Evolutionary conservation across 2,329 filamentous ascomycete genomes (phyloP), one percentile per base, ranked within the genome.

Genomic region (Teratosphaeria pseudoeucalypti): DNA sequence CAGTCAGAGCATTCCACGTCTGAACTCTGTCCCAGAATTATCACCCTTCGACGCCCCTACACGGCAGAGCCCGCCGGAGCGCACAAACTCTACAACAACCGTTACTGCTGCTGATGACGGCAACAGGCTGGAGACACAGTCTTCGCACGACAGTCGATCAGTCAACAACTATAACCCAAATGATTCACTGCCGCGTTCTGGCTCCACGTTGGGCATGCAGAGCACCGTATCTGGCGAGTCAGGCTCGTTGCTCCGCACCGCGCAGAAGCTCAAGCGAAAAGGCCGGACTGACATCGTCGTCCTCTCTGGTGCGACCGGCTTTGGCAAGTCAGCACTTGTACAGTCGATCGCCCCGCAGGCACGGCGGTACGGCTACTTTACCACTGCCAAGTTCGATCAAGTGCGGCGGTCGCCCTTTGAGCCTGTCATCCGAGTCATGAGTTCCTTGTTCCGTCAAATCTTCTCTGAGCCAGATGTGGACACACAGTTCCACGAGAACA

Each of bases 401-500:
- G 78, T 81, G 19, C 80, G 80, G 64, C 79, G 79, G 58, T 77
- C 82, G 5, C 84, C 84, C 0, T 86, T 85, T 63, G 84, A 85
- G 58, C 82, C 84, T 0, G 78, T 85, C 43, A 74, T 85, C 19
- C 80, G 79, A 61, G 75, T 84, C n/a, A 77, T 86, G 73, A 81
- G 81, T 6, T 83, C 81, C 43, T 72, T 86, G 19, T 81, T 86
- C 59, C 78, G 83, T 29, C 84, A 86, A 62, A 85, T 86, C 6
- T 86, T 86, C 66, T 85, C 82, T 1, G 84, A 86, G 67, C 79
- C 81, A 39, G 82, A 86, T 69, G 80, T 86, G 16, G 78, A 75
- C 10, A 84, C 82, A 1, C 78, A 82, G 0, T 86, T 85, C 61
- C 84, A 86, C 65, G 78, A 83, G 60, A 80, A 77, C 62, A 73